A percentile compares a stretch with the other conserved stretches of the same genome.
phyloP scores from a whole-genome alignment of 169 alveolate species.

The Plasmodium knowlesi region DNA sequence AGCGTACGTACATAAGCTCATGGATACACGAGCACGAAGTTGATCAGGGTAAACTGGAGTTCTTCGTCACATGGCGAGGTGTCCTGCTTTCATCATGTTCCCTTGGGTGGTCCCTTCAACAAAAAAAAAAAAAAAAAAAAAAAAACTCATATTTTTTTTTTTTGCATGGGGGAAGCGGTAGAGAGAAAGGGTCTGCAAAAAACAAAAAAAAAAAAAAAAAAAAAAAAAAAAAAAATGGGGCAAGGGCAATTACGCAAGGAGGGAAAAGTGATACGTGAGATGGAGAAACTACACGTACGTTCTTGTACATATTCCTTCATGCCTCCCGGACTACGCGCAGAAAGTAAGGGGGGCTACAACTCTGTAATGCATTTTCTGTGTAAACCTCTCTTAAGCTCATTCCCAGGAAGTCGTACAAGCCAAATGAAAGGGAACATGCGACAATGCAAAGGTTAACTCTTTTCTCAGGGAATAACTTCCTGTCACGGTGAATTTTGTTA shows the following conservation, averaged over 20 bases:
- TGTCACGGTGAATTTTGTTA: background rate
- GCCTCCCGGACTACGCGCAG: too few relatives aligned
- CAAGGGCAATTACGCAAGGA: too few relatives aligned
- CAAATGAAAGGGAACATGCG: background rate
- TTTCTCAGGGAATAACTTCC: background rate
- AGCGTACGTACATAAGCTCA: background rate
- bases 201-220: too few relatives aligned
- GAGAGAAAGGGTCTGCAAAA: too few relatives aligned
- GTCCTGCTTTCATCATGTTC: background rate
- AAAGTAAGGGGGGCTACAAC: background rate
- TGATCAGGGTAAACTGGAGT: background rate
- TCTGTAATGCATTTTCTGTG: background rate
- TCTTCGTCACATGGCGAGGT: background rate
- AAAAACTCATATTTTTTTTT: constrained; percentile 1
- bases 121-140: background rate
- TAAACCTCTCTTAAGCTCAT: background rate
- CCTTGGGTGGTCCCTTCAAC: background rate
- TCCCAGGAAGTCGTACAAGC: background rate
- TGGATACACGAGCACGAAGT: background rate
- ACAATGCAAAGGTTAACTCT: background rate
- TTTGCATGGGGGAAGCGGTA: too few relatives aligned
- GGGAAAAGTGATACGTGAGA: too few relatives aligned
- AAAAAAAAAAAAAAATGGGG: too few relatives aligned
- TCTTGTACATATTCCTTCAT: too few relatives aligned
- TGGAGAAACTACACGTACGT: too few relatives aligned